Evolutionary conservation across 768 basidiomycete species (phyloP), one percentile per base, ranked within the genome.

Genomic region (Pleurotus pulmonarius): DNA sequence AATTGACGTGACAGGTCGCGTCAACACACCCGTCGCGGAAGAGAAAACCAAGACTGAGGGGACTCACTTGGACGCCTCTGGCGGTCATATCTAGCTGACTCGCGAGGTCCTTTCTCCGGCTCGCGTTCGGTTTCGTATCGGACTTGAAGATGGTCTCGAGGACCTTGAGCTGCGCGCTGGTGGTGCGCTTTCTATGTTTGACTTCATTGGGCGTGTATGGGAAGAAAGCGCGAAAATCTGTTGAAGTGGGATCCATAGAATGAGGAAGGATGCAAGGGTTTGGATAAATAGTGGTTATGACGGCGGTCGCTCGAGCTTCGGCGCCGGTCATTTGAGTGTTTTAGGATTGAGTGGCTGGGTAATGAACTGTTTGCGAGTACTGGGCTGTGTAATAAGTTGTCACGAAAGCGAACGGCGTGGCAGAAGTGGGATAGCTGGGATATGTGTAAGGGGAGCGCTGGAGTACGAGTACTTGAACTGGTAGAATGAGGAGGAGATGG

Each of bases 151-250:
- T 79, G 57, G 82, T 77, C 70, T 98, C 96, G 62, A 98, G 85
- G 61, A 92, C 83, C 71, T 87, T 87, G 66, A 97, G 87, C 75
- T 98, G 96, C 16, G 83, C 77, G 34, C 86, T 83, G 26, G 93
- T 92, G 0, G 96, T 98, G 52, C 96, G 79, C 64, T 94, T 90
- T 58, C 94, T 78, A 65, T 96, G 94, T 75, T 96, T 96, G 74
- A 97, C 91, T 75, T 95, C 88, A 73, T 91, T 92, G 56, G 91
- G 91, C 51, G 86, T 85, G 73, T 90, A 93, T n/a, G 89, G 86
- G 63, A 87, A 91, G 75, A 92, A 92, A 41, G 88, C 86, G 65
- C 87, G 84, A 67, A 89, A 87, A 79, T 90, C 88, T 70, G 87
- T 85, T 49, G 82, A 73, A 61, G 82, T 73, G 62, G 87, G 85